phyloP scores from a whole-genome alignment of 164 flowering plant species.

The Paratinospora sagittata region DNA sequence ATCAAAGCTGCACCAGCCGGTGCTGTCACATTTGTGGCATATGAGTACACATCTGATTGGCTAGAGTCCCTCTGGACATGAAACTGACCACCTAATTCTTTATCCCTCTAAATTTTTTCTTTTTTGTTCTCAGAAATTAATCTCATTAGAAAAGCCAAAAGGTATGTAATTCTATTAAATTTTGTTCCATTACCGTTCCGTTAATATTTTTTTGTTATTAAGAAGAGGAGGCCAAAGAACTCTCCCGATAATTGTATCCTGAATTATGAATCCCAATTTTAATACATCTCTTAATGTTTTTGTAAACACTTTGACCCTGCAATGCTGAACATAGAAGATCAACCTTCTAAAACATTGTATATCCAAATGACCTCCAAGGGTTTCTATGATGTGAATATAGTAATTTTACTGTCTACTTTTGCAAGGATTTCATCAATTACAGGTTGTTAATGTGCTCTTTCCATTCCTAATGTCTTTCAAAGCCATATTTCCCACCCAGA shows the following conservation, averaged over 20 bases:
- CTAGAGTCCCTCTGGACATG: conserved; percentile 52
- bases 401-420: too few relatives aligned
- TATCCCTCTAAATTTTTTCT: not conserved
- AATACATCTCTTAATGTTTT: not conserved
- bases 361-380: too few relatives aligned
- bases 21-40: conserved; percentile 94
- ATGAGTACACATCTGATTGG: conserved; percentile 75
- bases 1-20: conserved; percentile 98
- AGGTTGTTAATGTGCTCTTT: too few relatives aligned
- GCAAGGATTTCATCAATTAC: too few relatives aligned
- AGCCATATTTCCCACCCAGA: too few relatives aligned
- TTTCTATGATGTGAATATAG: too few relatives aligned
- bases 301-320: not conserved
- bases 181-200: not conserved
- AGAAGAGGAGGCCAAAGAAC: not conserved
- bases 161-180: not conserved
- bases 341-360: too few relatives aligned
- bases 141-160: not conserved
- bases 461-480: too few relatives aligned
- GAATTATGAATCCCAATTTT: not conserved
- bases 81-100: conserved; percentile 7
- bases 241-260: not conserved
- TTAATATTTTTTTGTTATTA: not conserved
- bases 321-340: too few relatives aligned
- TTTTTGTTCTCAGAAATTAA: not conserved